Evolutionary conservation across 2,329 filamentous ascomycete species (phyloP).

Genomic region (Alternaria angustiovoidea): DNA sequence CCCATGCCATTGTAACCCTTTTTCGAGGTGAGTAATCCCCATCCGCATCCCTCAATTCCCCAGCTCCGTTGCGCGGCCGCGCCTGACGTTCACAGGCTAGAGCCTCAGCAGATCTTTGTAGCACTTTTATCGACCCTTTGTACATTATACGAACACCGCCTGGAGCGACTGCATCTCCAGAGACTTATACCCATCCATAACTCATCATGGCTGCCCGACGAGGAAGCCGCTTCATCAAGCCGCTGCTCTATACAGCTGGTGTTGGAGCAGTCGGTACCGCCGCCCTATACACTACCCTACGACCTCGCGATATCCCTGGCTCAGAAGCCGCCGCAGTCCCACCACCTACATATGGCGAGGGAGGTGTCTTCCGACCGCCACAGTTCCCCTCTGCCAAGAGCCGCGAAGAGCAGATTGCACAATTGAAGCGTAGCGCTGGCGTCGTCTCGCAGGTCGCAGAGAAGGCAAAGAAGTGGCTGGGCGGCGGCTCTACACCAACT

Average conservation of each 20-base stretch:
- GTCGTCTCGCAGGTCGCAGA: constrained; percentile 37
- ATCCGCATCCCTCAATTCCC: not conserved
- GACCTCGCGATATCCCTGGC: constrained; percentile 76
- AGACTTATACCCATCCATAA: constrained; percentile 7
- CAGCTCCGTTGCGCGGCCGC: constrained; percentile 31
- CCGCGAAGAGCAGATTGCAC: constrained; percentile 70
- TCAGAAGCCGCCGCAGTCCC: constrained; percentile 73
- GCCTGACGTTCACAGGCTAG: constrained; percentile 19
- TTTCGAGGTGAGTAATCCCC: constrained; percentile 20
- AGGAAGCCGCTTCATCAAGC: constrained; percentile 61
- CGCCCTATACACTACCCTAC: constrained; percentile 69
- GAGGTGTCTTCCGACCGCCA: constrained; percentile 72
- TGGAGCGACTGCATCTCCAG: constrained; percentile 9
- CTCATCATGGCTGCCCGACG: constrained; percentile 46
- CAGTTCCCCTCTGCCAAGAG: constrained; percentile 70
- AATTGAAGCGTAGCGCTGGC: constrained; percentile 63
- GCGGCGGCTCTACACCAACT: constrained; percentile 36
- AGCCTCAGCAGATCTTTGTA: constrained; percentile 26
- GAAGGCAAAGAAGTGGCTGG: constrained; percentile 55
- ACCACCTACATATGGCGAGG: constrained; percentile 73
- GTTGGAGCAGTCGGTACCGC: constrained; percentile 63
- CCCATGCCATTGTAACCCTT: constrained; percentile 21
- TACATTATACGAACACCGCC: constrained; percentile 13
- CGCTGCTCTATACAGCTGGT: constrained; percentile 66
- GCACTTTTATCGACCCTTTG: constrained; percentile 13